Percentiles rank a stretch among this genome's conserved stretches.
Evolutionary conservation across 345 rosid species (phyloP).

Genomic region (Passiflora organensis): DNA sequence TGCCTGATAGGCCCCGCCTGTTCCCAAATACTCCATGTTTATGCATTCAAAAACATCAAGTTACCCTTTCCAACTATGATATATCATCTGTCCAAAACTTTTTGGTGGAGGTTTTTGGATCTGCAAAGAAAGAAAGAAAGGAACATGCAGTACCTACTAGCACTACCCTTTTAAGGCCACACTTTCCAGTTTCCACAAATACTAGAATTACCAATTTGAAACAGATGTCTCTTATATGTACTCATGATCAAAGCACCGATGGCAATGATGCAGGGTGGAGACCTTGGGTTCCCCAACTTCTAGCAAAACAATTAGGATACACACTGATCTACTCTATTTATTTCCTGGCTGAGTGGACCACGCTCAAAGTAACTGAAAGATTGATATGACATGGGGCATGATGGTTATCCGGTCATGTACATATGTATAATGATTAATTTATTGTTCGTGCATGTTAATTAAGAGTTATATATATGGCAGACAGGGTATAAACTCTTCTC

Average conservation of each 20-base stretch:
- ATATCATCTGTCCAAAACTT: conserved; percentile 23
- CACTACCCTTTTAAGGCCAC: not conserved
- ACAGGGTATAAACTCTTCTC: not conserved
- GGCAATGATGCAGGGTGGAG: conserved; percentile 16
- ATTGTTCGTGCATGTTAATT: conserved; percentile 6
- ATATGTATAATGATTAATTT: not conserved
- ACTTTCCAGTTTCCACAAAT: not conserved
- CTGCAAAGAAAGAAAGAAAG: conserved; percentile 1
- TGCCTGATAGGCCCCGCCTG: conserved; percentile 21
- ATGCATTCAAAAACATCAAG: conserved; percentile 6
- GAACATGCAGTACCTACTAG: conserved; percentile 17
- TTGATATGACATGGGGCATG: not conserved
- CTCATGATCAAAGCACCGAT: conserved; percentile 5
- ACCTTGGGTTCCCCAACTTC: not conserved
- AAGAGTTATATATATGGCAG: conserved; percentile 14
- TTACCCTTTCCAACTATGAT: conserved; percentile 34
- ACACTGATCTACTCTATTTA: not conserved
- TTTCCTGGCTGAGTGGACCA: not conserved
- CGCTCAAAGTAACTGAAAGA: conserved; percentile 1
- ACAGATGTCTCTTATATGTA: conserved; percentile 2
- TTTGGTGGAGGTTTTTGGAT: conserved; percentile 6
- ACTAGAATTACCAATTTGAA: not conserved
- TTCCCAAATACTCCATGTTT: conserved; percentile 9
- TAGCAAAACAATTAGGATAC: not conserved
- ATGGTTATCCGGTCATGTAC: not conserved